phyloP scores from a whole-genome alignment of 2,329 filamentous ascomycete genomes.

The Apiospora kogelbergensis region DNA sequence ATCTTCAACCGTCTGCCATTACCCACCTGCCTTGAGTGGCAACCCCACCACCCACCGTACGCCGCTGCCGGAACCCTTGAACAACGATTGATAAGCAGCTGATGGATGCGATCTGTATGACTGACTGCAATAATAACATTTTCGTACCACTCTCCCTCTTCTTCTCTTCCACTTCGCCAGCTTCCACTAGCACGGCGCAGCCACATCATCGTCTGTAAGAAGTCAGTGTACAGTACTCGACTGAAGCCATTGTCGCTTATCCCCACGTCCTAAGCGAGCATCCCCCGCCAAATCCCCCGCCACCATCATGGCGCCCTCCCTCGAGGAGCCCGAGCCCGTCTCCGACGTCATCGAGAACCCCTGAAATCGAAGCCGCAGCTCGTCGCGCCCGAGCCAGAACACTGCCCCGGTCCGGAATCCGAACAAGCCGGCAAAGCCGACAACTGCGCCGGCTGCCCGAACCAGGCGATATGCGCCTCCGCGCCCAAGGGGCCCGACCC shows the following conservation, averaged over 20 bases:
- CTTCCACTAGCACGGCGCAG: neutral
- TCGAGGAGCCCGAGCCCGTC: slow-evolving; percentile 68
- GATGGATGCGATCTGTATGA: neutral
- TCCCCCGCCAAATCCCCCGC: too few species aligned
- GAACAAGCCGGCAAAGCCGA: slow-evolving; percentile 69
- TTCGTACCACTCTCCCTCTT: neutral
- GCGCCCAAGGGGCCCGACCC: slow-evolving; percentile 94
- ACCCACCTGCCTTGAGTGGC: too few species aligned
- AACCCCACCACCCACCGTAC: neutral
- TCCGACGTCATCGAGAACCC: slow-evolving; percentile 71
- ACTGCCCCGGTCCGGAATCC: slow-evolving; percentile 90
- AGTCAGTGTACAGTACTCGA: neutral
- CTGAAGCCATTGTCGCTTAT: neutral
- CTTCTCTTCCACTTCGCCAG: neutral
- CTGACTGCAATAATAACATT: neutral
- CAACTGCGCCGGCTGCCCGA: slow-evolving; percentile 92
- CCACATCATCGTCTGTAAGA: neutral
- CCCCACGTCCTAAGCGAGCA: neutral
- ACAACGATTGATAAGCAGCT: neutral
- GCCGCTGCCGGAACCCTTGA: neutral
- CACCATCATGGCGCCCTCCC: slow-evolving; percentile 71
- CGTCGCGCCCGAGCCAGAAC: slow-evolving; percentile 92
- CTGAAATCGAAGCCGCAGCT: slow-evolving; percentile 79
- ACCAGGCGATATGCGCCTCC: slow-evolving; percentile 92
- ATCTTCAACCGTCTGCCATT: too few species aligned